Evolutionary conservation across 148 eudicot genomes (phyloP), one percentile per base, ranked within the genome.

Genomic region (Vaccinium macrocarpon): DNA sequence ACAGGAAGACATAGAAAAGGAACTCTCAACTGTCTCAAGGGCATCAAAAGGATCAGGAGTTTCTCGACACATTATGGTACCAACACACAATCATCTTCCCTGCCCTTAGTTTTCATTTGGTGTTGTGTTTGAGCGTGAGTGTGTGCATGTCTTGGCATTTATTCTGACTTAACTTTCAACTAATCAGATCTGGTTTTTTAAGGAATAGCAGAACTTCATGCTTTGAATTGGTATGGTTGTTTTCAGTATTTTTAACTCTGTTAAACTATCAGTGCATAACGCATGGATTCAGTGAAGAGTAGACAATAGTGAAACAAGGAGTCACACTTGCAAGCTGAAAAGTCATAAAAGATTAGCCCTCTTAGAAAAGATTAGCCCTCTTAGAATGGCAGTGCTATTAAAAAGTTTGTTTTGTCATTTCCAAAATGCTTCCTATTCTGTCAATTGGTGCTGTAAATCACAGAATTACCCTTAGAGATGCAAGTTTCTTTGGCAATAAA

Each of bases 1-100:
- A 82, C 94, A 96, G 98, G 98, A 96, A 89, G 98, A 96, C 90
- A 87, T 96, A 83, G 98, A 96, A 89, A 94, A 90, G 88, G 98
- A 93, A 88, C 85, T 96, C 52, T 87, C 90, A 76, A 85, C 62
- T 35, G 83, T 88, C 66, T 87, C 93, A 83, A 90, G 91, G 87
- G 82, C 87, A 52, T 85, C 93, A 32, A 91, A 93, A 86, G 92
- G 92, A 82, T 84, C 91, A 49, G 93, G 90, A 19, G 81, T 89
- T 83, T 90, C 98, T 88, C 94, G 89, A 79, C 91, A 89, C 78
- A 96, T 96, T 83, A 79, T 90, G 94, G 98, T 96, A 94, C 74
- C 70, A 70, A 66, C 55, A 32, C 74, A 25, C 38, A 3, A 35
- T 62, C 68, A 15, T 77, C 6, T 25, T 10, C 55, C 15, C 23